A percentile compares a stretch with the other conserved stretches of the same genome.
These are phyloP conservation scores for Paulownia fortunei DNA, from an alignment of 257 asterid genomes.

Conservation along the genomic window DNA sequence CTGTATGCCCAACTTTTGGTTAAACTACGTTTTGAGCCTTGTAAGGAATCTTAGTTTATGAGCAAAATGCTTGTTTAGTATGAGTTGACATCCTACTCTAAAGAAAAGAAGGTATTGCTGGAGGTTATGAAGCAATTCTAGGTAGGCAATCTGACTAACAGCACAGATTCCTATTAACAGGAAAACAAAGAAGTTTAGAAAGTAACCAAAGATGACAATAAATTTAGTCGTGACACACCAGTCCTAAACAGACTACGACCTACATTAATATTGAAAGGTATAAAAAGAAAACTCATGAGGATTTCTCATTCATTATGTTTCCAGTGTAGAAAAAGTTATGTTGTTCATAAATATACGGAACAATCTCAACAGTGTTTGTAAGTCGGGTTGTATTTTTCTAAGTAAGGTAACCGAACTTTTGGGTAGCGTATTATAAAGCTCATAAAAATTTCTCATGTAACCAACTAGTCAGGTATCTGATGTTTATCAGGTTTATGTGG, in stretches of 20 bases:
- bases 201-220: neutral
- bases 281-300: neutral
- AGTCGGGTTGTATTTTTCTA: too few species aligned
- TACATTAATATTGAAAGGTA: too few species aligned
- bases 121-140: neutral
- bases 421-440: too few species aligned
- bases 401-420: too few species aligned
- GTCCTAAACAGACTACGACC: neutral
- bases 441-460: too few species aligned
- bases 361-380: too few species aligned
- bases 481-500: too few species aligned
- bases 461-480: too few species aligned
- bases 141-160: neutral
- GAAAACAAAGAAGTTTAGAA: neutral
- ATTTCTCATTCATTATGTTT: neutral
- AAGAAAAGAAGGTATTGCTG: neutral
- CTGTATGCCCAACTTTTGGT: neutral
- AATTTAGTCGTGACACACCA: neutral
- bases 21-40: neutral
- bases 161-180: slow-evolving; percentile 3
- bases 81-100: neutral
- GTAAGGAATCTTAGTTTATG: neutral
- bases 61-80: neutral
- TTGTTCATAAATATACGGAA: neutral
- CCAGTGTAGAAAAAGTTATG: neutral